Evolutionary conservation across 495 filamentous ascomycete species (phyloP).

Genomic region (Aspergillus sparsus): DNA sequence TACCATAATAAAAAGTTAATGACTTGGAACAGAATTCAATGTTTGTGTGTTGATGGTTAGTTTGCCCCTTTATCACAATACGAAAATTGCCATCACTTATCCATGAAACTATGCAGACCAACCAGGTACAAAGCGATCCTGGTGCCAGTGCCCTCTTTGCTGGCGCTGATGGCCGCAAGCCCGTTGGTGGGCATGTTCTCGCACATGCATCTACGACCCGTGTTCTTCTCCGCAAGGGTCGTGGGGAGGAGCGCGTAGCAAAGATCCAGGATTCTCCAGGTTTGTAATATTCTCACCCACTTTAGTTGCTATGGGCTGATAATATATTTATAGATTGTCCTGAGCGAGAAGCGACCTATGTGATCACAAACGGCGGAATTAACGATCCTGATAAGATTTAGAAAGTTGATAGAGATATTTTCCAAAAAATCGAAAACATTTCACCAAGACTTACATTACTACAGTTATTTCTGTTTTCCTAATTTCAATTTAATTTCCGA

Average conservation of each 20-base stretch:
- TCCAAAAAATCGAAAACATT: neutral
- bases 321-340: constrained; percentile 58
- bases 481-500: neutral
- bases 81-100: neutral
- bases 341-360: constrained; percentile 74
- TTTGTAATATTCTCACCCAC: constrained; percentile 31
- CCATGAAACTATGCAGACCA: constrained; percentile 54
- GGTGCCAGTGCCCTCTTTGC: constrained; percentile 79
- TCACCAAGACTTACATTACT: too few relatives aligned
- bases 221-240: constrained; percentile 72
- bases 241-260: constrained; percentile 77
- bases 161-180: constrained; percentile 73
- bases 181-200: constrained; percentile 76
- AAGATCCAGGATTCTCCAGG: constrained; percentile 79
- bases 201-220: constrained; percentile 78
- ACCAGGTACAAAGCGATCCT: constrained; percentile 81
- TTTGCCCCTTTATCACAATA: neutral
- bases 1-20: too few relatives aligned
- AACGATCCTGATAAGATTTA: constrained; percentile 66
- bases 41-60: constrained; percentile 70
- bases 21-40: constrained; percentile 63
- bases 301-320: constrained; percentile 11
- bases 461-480: neutral
- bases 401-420: neutral
- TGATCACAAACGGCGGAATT: constrained; percentile 79